Conservation (phyloP, 2,329 filamentous ascomycete species). For the Fusarium tupiense region DNA sequence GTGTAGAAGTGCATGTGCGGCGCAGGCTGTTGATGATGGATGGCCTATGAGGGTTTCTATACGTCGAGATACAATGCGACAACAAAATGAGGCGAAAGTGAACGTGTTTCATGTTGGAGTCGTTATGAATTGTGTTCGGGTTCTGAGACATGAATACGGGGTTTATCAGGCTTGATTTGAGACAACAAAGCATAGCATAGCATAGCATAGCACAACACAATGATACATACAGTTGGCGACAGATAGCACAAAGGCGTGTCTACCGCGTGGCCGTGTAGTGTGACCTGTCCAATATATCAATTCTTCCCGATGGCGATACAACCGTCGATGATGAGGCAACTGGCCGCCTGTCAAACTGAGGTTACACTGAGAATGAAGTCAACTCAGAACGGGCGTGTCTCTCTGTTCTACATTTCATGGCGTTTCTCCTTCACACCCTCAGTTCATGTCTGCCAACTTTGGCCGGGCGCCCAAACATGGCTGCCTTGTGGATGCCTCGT, state of each 20-base stretch:
- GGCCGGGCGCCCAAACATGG: constrained; percentile 6
- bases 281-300: constrained; percentile 5
- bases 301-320: not conserved
- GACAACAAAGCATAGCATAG: not conserved
- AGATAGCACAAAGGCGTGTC: not conserved
- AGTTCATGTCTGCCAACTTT: not conserved
- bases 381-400: not conserved
- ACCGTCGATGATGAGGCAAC: constrained; percentile 17
- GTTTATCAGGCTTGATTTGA: not conserved
- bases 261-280: constrained; percentile 30
- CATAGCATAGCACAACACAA: not conserved
- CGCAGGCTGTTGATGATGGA: constrained; percentile 14
- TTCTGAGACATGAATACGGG: not conserved
- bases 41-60: constrained; percentile 3
- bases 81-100: constrained; percentile 28
- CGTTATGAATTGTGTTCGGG: not conserved
- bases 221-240: not conserved
- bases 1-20: constrained; percentile 10
- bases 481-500: constrained; percentile 20
- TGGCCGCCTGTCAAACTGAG: constrained; percentile 11
- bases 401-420: not conserved
- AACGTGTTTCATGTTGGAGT: constrained; percentile 8
- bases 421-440: constrained; percentile 15
- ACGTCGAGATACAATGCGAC: constrained; percentile 7
- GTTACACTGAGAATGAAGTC: constrained; percentile 1